A percentile compares a stretch with the other conserved stretches of the same genome.
phyloP scores from a whole-genome alignment of 768 basidiomycete genomes.

The Cantharellus cinnabarinus region DNA sequence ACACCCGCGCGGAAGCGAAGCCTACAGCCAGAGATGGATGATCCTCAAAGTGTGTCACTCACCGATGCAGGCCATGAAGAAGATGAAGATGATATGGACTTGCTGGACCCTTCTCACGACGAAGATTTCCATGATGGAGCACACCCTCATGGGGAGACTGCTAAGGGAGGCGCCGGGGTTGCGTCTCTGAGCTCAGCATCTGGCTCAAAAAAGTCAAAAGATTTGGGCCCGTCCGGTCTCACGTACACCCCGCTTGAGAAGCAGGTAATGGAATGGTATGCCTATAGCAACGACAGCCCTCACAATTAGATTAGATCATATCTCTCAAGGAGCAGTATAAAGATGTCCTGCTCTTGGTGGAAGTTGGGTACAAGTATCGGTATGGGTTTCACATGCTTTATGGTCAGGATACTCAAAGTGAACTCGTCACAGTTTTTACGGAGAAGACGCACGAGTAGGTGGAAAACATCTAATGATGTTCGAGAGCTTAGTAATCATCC shows the following conservation, averaged over 20 bases:
- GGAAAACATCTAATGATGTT: neutral
- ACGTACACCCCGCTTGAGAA: constrained; percentile 59
- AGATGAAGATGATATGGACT: neutral
- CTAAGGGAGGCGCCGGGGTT: neutral
- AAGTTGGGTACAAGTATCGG: constrained; percentile 65
- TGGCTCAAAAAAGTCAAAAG: constrained; percentile 14
- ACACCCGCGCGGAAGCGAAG: neutral
- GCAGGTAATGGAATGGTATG: constrained; percentile 23
- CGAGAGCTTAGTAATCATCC: neutral
- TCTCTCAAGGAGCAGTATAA: constrained; percentile 43
- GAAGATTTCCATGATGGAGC: neutral
- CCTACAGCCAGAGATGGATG: neutral
- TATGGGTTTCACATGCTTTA: neutral
- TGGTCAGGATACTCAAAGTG: neutral
- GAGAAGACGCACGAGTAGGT: constrained; percentile 58
- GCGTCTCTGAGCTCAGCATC: neutral
- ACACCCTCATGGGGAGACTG: neutral
- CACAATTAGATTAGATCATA: constrained; percentile 22
- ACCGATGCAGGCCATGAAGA: neutral
- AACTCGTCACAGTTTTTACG: constrained; percentile 34
- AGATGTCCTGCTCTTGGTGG: constrained; percentile 52
- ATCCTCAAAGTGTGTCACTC: neutral
- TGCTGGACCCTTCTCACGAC: neutral
- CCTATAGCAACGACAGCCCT: neutral
- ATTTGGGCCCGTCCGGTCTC: constrained; percentile 47